Conservation (phyloP, 805 yeast genomes). For the Candida xiaguanensis region DNA sequence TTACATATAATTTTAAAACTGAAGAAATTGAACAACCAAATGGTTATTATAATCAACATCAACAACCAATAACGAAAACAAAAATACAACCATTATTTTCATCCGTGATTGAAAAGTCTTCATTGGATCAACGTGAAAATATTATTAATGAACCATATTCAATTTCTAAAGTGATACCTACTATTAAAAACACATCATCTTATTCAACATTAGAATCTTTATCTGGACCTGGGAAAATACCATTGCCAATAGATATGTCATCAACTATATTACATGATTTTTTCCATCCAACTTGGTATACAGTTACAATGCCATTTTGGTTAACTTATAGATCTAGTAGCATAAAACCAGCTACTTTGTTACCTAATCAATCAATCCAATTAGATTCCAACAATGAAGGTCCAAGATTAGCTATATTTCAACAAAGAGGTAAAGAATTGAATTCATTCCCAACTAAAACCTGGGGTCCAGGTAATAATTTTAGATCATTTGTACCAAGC, state of each 20-base stretch:
- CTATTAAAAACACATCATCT: constrained; percentile 17
- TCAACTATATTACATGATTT: constrained; percentile 38
- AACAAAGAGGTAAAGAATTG: constrained; percentile 9
- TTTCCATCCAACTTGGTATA: constrained; percentile 45
- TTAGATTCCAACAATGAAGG: constrained; percentile 11
- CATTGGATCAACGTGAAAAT: constrained; percentile 70
- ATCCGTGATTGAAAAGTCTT: constrained; percentile 64
- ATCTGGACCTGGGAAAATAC: constrained; percentile 28
- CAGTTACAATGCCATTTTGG: constrained; percentile 42
- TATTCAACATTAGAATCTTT: constrained; percentile 27
- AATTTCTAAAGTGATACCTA: constrained; percentile 65
- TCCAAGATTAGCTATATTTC: constrained; percentile 12
- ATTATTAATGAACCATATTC: constrained; percentile 64
- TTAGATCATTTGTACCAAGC: constrained; percentile 35
- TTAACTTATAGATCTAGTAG: constrained; percentile 26
- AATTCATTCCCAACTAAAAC: constrained; percentile 6
- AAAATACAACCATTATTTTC: constrained; percentile 77
- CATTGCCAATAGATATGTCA: constrained; percentile 26
- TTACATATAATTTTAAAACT: constrained; percentile 29
- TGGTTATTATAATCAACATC: constrained; percentile 6
- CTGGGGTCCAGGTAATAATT: constrained; percentile 14
- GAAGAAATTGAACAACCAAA: constrained; percentile 23
- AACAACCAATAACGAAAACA: constrained; percentile 33
- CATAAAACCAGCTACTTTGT: constrained; percentile 15
- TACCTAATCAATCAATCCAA: constrained; percentile 2